These are phyloP conservation scores for Magnolia kwangsiensis DNA, from an alignment of 164 flowering plant species.

Conservation along the genomic window DNA sequence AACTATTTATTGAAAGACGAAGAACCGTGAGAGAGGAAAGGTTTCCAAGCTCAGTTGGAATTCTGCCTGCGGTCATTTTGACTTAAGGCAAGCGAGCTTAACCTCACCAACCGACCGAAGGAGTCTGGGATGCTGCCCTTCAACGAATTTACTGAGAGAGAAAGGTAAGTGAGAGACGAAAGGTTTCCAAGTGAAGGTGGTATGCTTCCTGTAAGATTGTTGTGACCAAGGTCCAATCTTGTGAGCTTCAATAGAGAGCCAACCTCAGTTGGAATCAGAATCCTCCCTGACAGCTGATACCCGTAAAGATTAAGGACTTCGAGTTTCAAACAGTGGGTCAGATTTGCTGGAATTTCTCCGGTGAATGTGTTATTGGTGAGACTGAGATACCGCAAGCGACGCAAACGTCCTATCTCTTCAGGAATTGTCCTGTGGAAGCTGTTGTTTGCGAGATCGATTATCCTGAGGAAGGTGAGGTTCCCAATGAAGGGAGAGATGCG, in stretches of 20 bases:
- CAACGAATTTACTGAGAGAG: background rate
- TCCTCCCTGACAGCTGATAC: background rate
- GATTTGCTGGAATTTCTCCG: conserved; percentile 5
- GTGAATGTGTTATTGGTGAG: background rate
- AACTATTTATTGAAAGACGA: too few species aligned
- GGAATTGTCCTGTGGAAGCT: conserved; percentile 6
- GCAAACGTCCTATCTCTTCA: conserved; percentile 5
- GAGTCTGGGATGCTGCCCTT: too few species aligned
- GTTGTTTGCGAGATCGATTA: background rate
- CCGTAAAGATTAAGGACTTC: too few species aligned
- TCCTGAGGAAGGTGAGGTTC: conserved; percentile 10
- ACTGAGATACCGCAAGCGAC: background rate
- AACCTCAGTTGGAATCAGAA: conserved; percentile 1
- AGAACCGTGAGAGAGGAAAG: too few species aligned
- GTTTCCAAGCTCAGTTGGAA: too few species aligned
- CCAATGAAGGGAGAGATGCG: background rate
- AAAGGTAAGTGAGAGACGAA: background rate
- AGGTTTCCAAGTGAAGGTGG: conserved; percentile 1
- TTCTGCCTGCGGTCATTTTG: too few species aligned
- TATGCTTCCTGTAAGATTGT: conserved; percentile 1
- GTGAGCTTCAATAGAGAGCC: background rate
- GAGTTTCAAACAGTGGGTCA: conserved; percentile 12
- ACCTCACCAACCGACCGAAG: too few species aligned
- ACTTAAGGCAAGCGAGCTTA: too few species aligned
- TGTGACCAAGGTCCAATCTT: background rate